phyloP scores from a whole-genome alignment of 352 stramenopile species.

The Globisporangium polare region DNA sequence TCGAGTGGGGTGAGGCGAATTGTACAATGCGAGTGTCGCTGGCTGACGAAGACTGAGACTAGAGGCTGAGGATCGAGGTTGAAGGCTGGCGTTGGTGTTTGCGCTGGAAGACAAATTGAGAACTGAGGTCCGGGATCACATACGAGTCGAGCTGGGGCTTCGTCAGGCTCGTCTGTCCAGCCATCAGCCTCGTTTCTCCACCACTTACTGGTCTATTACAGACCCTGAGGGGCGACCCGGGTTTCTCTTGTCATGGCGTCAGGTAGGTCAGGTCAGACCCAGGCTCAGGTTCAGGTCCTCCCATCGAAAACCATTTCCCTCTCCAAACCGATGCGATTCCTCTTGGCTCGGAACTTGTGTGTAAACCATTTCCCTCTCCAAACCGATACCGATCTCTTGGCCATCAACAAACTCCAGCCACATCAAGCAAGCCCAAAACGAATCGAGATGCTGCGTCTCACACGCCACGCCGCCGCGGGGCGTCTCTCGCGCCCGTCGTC shows the following conservation, averaged over 20 bases:
- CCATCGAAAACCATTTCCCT: not conserved
- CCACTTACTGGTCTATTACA: not conserved
- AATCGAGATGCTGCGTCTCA: constrained; percentile 3
- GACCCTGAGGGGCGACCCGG: no score
- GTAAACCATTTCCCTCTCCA: not conserved
- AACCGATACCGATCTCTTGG: constrained; percentile 2
- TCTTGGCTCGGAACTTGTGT: not conserved
- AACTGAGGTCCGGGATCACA: not conserved
- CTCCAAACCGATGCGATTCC: not conserved
- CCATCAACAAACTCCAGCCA: not conserved
- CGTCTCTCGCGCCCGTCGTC: constrained; percentile 8
- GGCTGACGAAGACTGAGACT: not conserved
- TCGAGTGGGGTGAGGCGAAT: not conserved
- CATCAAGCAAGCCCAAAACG: constrained; percentile 3
- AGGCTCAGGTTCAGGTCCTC: not conserved
- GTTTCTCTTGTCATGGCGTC: no score
- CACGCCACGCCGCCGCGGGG: no score
- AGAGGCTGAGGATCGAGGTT: not conserved
- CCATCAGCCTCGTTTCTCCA: not conserved
- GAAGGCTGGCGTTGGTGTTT: constrained; percentile 1
- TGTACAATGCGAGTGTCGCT: not conserved
- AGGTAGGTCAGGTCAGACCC: not conserved
- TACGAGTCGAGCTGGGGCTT: not conserved
- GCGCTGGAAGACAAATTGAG: constrained; percentile 3
- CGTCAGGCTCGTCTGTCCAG: no score